Base-by-base conservation (phyloP, 805 yeast genomes). In the Candida vartiovaarae region DNA sequence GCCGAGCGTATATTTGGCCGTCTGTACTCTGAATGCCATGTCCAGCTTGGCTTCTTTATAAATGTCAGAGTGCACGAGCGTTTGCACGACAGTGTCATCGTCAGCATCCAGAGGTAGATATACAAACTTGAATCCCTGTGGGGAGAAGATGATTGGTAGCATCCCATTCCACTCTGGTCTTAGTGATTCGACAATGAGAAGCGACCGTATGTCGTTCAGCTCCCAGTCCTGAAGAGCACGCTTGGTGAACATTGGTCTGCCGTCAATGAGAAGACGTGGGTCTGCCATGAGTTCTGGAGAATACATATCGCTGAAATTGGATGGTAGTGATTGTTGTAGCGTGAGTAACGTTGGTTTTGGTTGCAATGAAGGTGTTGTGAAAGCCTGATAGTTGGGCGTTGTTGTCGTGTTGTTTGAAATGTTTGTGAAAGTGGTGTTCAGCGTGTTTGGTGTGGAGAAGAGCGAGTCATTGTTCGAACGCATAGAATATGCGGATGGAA, bases 151-250 rank as follows among this genome's bases (percentile, higher is more conserved):
- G 24, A 59, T 53, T 0, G 86, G 87, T 5, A 80, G 44, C 43
- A 63, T 66, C 6, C 66, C 66, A 11, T 68, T 64, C 87, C 88
- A 82, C 53, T 75, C 80, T 5, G 78, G 77, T 40, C 62, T 64
- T 33, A 75, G 51, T 26, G 42, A 41, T 26, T 50, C 57, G 24
- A 80, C 67, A 27, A 84, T 78, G 32, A 84, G 63, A 28, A 82
- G 60, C 2, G 88, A 79, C 36, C 91, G 65, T 20, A 80, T 64
- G 57, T 82, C 90, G 59, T 84, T 84, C 40, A 80, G 56, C 39
- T 75, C 80, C 91, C 91, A 84, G 59, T 82, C 84, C 26, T 78
- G 64, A 34, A 84, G 65, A 11, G 75, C 77, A 42, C 88, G 65
- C 48, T 73, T 75, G 0, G 87, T 80, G 61, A 80, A 82, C 26